phyloP scores from a whole-genome alignment of 2,329 filamentous ascomycete species.

The Coniella lustricola region DNA sequence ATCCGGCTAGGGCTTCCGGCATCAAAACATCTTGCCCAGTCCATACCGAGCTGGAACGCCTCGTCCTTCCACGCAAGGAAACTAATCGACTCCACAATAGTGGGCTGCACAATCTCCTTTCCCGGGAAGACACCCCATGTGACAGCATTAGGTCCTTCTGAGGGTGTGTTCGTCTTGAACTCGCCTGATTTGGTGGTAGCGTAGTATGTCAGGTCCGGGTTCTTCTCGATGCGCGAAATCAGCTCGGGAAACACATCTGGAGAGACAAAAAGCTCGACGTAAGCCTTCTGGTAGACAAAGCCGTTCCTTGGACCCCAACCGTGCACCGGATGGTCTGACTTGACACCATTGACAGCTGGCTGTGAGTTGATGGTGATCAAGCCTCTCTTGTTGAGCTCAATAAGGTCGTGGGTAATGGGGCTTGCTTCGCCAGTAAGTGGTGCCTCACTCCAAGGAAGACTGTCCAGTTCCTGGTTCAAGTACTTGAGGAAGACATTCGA shows the following conservation, averaged over 20 bases:
- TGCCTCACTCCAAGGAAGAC: slow-evolving; percentile 89
- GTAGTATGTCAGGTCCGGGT: slow-evolving; percentile 86
- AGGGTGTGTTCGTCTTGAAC: slow-evolving; percentile 75
- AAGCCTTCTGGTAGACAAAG: slow-evolving; percentile 98
- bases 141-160: slow-evolving; percentile 90
- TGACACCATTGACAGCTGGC: slow-evolving; percentile 84
- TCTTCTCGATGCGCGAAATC: slow-evolving; percentile 66
- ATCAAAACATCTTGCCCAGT: slow-evolving; percentile 91
- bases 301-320: slow-evolving; percentile 94
- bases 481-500: slow-evolving; percentile 80
- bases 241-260: slow-evolving; percentile 73
- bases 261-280: slow-evolving; percentile 83
- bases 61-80: slow-evolving; percentile 99
- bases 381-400: slow-evolving; percentile 77
- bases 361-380: slow-evolving; percentile 96
- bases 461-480: slow-evolving; percentile 70
- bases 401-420: slow-evolving; percentile 66
- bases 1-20: slow-evolving; percentile 67
- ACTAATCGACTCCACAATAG: slow-evolving; percentile 96
- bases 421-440: slow-evolving; percentile 79
- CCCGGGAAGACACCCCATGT: slow-evolving; percentile 99
- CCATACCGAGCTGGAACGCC: slow-evolving; percentile 82
- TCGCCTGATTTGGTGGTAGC: slow-evolving; percentile 79
- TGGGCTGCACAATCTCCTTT: slow-evolving; percentile 98
- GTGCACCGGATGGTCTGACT: slow-evolving; percentile 77